Conservation (phyloP, 176 grass and related monocot species). For the Phoenix roebelenii region DNA sequence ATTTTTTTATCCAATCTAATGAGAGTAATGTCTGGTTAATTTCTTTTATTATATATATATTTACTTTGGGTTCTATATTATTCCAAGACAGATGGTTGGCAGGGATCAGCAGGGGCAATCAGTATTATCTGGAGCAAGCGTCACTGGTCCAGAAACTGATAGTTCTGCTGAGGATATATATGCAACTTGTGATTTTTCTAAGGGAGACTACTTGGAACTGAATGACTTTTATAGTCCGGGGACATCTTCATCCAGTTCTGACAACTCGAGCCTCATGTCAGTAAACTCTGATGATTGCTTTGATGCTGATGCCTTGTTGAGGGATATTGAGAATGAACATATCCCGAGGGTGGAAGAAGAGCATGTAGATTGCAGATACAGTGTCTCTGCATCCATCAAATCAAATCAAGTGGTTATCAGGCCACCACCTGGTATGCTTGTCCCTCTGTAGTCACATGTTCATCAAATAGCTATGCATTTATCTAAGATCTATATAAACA, state of each 20-base stretch:
- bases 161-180: constrained; percentile 16
- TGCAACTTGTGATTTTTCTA: constrained; percentile 14
- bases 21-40: neutral
- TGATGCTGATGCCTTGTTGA: constrained; percentile 34
- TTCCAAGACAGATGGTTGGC: constrained; percentile 7
- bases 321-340: constrained; percentile 27
- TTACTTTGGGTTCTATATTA: too few species aligned
- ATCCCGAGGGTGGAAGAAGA: constrained; percentile 5
- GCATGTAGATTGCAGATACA: constrained; percentile 14
- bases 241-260: constrained; percentile 44
- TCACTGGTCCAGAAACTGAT: constrained; percentile 8
- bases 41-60: too few species aligned
- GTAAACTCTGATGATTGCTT: constrained; percentile 41
- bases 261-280: constrained; percentile 37
- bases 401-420: constrained; percentile 27
- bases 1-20: neutral
- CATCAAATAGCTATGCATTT: too few species aligned
- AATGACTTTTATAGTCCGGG: constrained; percentile 44
- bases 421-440: constrained; percentile 36
- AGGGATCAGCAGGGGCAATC: constrained; percentile 12
- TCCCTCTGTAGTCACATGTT: too few species aligned
- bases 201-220: constrained; percentile 40
- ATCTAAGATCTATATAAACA: too few species aligned
- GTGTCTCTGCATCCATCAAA: constrained; percentile 16
- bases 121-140: neutral